Conservation (phyloP, 345 rosid genomes). For the Fremontodendron californicum region DNA sequence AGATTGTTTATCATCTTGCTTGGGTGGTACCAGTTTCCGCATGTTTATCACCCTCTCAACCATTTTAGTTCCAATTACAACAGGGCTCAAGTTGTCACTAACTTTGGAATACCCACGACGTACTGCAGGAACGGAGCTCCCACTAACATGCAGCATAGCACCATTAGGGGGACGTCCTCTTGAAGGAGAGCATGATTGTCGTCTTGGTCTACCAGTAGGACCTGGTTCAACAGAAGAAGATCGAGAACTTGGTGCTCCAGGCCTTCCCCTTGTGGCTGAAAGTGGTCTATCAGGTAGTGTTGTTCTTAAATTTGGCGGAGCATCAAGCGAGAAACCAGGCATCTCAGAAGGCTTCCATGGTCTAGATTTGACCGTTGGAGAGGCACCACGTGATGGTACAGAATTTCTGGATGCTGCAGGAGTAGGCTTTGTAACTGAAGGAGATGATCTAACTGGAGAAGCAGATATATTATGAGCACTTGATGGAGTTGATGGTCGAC, state of each 20-base stretch:
- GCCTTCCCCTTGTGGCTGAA: constrained; percentile 94
- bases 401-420: constrained; percentile 45
- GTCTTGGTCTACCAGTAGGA: constrained; percentile 61
- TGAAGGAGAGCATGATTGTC: constrained; percentile 96
- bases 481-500: constrained; percentile 59
- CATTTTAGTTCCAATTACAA: constrained; percentile 85
- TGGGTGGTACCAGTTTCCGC: constrained; percentile 86
- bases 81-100: constrained; percentile 80
- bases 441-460: constrained; percentile 45
- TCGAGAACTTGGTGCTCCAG: constrained; percentile 84
- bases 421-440: constrained; percentile 41
- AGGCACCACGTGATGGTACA: constrained; percentile 60
- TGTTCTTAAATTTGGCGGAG: constrained; percentile 96
- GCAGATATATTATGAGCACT: constrained; percentile 48
- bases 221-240: constrained; percentile 82
- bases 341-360: constrained; percentile 98
- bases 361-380: constrained; percentile 74
- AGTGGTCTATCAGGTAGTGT: constrained; percentile 81
- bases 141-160: constrained; percentile 52
- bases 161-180: constrained; percentile 73
- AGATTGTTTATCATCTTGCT: constrained; percentile 72
- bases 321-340: constrained; percentile 93
- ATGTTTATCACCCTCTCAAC: constrained; percentile 94
- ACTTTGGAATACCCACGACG: constrained; percentile 58
- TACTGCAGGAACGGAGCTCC: constrained; percentile 86